These are phyloP conservation scores for Chlamydomonas schloesseri DNA, from an alignment of 139 green algal species.

Conservation along the genomic window DNA sequence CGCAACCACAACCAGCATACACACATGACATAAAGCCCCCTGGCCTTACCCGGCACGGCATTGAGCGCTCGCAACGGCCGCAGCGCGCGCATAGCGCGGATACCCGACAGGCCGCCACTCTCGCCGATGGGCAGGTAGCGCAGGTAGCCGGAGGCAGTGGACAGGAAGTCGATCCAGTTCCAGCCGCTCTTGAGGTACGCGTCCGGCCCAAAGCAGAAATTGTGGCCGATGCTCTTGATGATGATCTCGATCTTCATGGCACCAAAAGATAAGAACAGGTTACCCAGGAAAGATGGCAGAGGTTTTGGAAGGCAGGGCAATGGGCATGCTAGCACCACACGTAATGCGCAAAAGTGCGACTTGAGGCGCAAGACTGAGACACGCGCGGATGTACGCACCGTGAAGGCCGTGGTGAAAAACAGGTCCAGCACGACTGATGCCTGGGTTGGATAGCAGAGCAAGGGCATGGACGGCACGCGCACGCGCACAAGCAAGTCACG, in stretches of 20 bases:
- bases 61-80: constrained; percentile 61
- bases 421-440: constrained; percentile 39
- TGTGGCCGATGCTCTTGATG: constrained; percentile 47
- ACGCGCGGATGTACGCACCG: too few species aligned
- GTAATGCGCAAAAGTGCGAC: too few species aligned
- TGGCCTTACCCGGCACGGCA: constrained; percentile 45
- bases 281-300: too few species aligned
- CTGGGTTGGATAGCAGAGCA: neutral
- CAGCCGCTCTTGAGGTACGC: constrained; percentile 55
- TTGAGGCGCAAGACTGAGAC: too few species aligned
- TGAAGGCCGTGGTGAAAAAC: constrained; percentile 58
- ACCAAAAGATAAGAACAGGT: too few species aligned
- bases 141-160: constrained; percentile 44
- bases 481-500: too few species aligned
- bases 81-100: constrained; percentile 61
- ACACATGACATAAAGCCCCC: too few species aligned
- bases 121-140: constrained; percentile 39
- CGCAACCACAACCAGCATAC: too few species aligned
- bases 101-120: constrained; percentile 40
- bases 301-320: too few species aligned
- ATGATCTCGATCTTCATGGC: constrained; percentile 48
- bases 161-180: constrained; percentile 63
- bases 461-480: neutral
- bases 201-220: constrained; percentile 42
- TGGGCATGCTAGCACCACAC: too few species aligned